These are phyloP conservation scores for Leishmania aethiopica DNA, from an alignment of 208 protist species.

Conservation along the genomic window DNA sequence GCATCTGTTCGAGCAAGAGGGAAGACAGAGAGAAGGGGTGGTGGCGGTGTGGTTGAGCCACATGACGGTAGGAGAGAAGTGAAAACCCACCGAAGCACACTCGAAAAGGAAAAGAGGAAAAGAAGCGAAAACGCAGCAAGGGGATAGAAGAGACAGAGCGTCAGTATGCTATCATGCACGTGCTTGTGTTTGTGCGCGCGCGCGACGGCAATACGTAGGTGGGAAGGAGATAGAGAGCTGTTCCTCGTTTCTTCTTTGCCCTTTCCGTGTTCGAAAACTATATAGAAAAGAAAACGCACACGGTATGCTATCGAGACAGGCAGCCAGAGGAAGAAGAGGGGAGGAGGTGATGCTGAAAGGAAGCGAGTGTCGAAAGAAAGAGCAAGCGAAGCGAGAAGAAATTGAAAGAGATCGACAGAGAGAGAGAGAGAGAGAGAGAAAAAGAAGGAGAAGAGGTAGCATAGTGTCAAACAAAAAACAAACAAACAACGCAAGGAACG, in stretches of 20 bases:
- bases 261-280: background rate
- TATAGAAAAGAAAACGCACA: background rate
- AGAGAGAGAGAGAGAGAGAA: background rate
- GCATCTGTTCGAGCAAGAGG: background rate
- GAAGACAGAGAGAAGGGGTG: background rate
- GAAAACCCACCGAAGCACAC: background rate
- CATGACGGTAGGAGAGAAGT: background rate
- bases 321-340: background rate
- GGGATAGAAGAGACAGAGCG: background rate
- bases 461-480: background rate
- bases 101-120: background rate
- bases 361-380: background rate
- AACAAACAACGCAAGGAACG: background rate
- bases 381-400: background rate
- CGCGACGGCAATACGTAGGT: slow-evolving; percentile 2
- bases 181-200: background rate
- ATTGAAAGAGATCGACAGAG: background rate
- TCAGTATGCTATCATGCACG: background rate
- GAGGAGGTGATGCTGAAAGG: background rate
- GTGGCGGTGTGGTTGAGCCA: background rate
- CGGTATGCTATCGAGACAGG: background rate
- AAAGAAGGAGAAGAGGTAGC: background rate
- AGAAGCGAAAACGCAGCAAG: background rate
- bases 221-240: background rate
- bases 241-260: background rate